Base-by-base conservation (phyloP, 176 grass and related monocot species). In the Musa acuminata region DNA sequence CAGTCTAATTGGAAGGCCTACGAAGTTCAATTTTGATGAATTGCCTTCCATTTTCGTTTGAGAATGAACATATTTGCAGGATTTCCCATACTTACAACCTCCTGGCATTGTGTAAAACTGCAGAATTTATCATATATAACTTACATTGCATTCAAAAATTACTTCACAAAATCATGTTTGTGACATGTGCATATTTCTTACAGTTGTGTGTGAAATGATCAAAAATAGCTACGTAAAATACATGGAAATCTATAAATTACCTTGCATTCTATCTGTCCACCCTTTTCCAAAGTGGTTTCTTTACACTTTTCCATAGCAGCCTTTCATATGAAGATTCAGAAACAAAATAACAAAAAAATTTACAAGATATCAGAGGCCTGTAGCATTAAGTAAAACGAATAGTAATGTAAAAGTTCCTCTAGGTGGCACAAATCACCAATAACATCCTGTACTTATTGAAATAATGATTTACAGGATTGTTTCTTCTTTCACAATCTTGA, bases 51-150 rank as follows among this genome's bases (percentile, higher is more conserved):
- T 4, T 87, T 83, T 94, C 66, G 79, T 81, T 72, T 77, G 83
- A 2, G 52, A 53, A 79, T 99, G 95, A 58, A 89, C 55, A 81
- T 89, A 94, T 75, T 87, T 91, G 72, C 95, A 99, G 25, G 84
- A 76, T 78, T 87, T 86, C 3, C 95, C 95, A 79, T 79, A 99
- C 82, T 99, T 99, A 63, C 95, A 99, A 53, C 90, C 95, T 78
- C 88, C 90, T 0, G 88, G 84, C 63, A 75, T 89, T 74, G 75
- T 82, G 83, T 85, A 91, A 77, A 86, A 99, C 95, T 99, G 84
- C 43, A 77, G 64, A 79, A 80, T 69, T 74, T 26, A 69, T 77
- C 64, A 26, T 62, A 62, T 69, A 26, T 74, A 8, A 48, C 84
- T 54, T 55, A 92, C 92, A 87, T 96, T 96, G 87, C 92, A 96